These are phyloP conservation scores for Alternaria infectoria DNA, from an alignment of 2,329 filamentous ascomycete species.

Conservation along the genomic window DNA sequence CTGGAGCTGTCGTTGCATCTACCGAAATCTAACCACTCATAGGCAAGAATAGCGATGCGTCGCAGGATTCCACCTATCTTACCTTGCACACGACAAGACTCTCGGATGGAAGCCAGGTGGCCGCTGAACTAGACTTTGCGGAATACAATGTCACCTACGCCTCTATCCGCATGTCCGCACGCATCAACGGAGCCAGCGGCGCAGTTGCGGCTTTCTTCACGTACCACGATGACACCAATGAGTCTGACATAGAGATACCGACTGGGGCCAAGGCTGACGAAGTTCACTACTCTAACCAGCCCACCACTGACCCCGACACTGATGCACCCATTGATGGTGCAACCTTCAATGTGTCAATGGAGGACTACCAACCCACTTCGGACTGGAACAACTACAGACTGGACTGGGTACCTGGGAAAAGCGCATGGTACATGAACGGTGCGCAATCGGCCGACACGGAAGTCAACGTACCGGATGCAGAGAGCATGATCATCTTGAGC, in stretches of 20 bases:
- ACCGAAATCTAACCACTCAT: neutral
- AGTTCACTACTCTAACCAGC: constrained; percentile 17
- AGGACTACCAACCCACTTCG: neutral
- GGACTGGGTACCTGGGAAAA: constrained; percentile 11
- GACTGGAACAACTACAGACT: constrained; percentile 19
- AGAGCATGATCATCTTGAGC: constrained; percentile 15
- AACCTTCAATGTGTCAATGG: constrained; percentile 14
- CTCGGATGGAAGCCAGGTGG: constrained; percentile 5
- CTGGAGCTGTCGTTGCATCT: neutral
- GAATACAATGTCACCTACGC: constrained; percentile 16
- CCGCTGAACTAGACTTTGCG: constrained; percentile 12
- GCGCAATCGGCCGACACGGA: neutral
- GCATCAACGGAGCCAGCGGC: constrained; percentile 14
- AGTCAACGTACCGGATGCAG: constrained; percentile 8
- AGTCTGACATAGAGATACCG: constrained; percentile 21
- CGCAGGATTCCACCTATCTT: constrained; percentile 3
- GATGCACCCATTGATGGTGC: constrained; percentile 9
- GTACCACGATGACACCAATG: constrained; percentile 15
- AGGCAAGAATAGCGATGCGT: neutral
- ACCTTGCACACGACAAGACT: constrained; percentile 9
- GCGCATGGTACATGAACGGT: constrained; percentile 19
- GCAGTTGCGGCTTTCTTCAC: constrained; percentile 19
- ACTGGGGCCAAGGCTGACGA: neutral
- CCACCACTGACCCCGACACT: constrained; percentile 9
- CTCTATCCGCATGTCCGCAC: constrained; percentile 14